Evolutionary conservation across 2,329 filamentous ascomycete species (phyloP).

Genomic region (Didymella keratinophila): DNA sequence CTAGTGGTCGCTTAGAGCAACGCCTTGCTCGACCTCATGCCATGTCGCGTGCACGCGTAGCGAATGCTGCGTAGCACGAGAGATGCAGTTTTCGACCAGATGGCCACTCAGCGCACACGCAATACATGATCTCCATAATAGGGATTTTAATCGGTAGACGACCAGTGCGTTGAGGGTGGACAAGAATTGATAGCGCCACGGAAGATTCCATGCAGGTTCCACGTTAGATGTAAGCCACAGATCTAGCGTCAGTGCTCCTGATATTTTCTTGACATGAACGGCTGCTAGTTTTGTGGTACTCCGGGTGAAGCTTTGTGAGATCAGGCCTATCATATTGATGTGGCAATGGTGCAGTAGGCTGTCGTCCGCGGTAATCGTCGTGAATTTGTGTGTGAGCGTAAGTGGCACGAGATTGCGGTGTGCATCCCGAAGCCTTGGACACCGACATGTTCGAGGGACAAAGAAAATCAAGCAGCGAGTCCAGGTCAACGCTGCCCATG

Average conservation of each 20-base stretch:
- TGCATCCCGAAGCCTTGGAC: slow-evolving; percentile 2
- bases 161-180: background rate
- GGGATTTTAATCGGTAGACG: background rate
- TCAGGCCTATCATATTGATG: slow-evolving; percentile 4
- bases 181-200: slow-evolving; percentile 1
- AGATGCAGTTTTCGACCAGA: background rate
- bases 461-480: background rate
- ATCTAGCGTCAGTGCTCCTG: slow-evolving; percentile 16
- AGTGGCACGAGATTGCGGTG: slow-evolving; percentile 2
- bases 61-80: background rate
- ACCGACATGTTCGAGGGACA: background rate
- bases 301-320: background rate
- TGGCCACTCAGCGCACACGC: slow-evolving; percentile 2
- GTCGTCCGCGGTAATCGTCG: background rate
- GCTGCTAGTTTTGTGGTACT: slow-evolving; percentile 7
- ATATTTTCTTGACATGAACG: slow-evolving; percentile 14
- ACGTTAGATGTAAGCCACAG: slow-evolving; percentile 14
- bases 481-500: background rate
- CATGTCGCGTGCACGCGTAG: slow-evolving; percentile 11
- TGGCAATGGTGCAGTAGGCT: slow-evolving; percentile 5
- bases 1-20: slow-evolving; percentile 6
- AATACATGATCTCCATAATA: background rate
- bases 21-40: background rate
- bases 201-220: slow-evolving; percentile 23
- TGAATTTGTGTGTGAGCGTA: background rate